Conservation (phyloP, 2,329 filamentous ascomycete genomes). For the Pyrenochaeta sp. region DNA sequence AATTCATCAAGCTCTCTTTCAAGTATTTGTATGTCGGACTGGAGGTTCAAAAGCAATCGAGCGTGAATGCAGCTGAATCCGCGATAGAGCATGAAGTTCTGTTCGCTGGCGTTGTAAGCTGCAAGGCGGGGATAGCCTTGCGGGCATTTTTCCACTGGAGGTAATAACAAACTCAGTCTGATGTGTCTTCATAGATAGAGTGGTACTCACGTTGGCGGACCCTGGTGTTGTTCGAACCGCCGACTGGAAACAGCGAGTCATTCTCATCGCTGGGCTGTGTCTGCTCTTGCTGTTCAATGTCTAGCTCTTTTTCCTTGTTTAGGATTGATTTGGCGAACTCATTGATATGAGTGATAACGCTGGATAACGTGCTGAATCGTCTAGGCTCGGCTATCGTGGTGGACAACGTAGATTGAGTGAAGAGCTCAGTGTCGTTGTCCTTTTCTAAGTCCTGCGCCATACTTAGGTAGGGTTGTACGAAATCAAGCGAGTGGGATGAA, state of each 20-base stretch:
- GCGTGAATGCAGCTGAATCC: conserved; percentile 39
- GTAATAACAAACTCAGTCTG: background rate
- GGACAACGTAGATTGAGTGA: too few species aligned
- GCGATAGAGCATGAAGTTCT: conserved; percentile 40
- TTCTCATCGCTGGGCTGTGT: too few species aligned
- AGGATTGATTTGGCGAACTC: too few species aligned
- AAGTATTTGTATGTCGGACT: conserved; percentile 29
- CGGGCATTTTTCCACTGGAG: conserved; percentile 29
- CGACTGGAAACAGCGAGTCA: background rate
- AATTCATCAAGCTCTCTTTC: conserved; percentile 32
- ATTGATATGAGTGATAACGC: too few species aligned
- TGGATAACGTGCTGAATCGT: too few species aligned
- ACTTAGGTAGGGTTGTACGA: too few species aligned
- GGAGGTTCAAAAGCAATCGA: conserved; percentile 31
- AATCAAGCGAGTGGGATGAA: too few species aligned
- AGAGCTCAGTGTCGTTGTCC: too few species aligned
- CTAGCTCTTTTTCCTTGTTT: too few species aligned
- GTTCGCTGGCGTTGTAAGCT: conserved; percentile 37
- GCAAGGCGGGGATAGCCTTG: conserved; percentile 38
- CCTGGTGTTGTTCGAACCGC: conserved; percentile 1
- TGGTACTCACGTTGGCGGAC: conserved; percentile 7
- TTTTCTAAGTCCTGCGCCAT: too few species aligned
- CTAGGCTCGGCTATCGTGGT: too few species aligned
- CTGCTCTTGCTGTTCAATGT: too few species aligned
- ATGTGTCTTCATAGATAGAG: background rate